A percentile compares a stretch with the other conserved stretches of the same genome.
Conservation (phyloP, 164 flowering plant genomes). For the Litsea cubeba region DNA sequence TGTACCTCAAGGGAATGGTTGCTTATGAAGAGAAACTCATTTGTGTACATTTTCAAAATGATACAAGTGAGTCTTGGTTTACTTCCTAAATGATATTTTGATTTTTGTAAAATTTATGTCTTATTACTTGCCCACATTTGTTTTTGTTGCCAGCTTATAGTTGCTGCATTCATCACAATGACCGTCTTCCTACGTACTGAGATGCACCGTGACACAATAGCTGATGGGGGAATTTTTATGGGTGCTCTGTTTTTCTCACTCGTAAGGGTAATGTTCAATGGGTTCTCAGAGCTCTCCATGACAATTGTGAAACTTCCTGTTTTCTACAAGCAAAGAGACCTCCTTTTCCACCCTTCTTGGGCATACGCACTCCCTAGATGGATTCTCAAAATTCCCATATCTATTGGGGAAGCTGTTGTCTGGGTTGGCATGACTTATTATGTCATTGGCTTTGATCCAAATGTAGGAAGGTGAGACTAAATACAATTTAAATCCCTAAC, state of each 20-base stretch:
- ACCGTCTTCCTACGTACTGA: slow-evolving; percentile 24
- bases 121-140: not conserved
- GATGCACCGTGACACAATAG: slow-evolving; percentile 21
- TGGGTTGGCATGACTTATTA: slow-evolving; percentile 15
- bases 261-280: slow-evolving; percentile 28
- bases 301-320: slow-evolving; percentile 45
- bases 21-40: slow-evolving; percentile 45
- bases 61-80: slow-evolving; percentile 20
- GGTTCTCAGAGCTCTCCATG: slow-evolving; percentile 40
- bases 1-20: slow-evolving; percentile 31
- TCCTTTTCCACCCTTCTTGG: slow-evolving; percentile 43
- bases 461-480: slow-evolving; percentile 23
- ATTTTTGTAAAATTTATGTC: not conserved
- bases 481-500: not conserved
- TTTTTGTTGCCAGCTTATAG: slow-evolving; percentile 22
- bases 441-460: slow-evolving; percentile 29
- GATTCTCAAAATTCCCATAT: slow-evolving; percentile 17
- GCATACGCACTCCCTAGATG: slow-evolving; percentile 15
- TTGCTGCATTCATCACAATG: slow-evolving; percentile 26
- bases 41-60: slow-evolving; percentile 36
- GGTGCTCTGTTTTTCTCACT: slow-evolving; percentile 41
- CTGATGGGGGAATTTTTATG: slow-evolving; percentile 34
- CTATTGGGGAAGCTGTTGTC: slow-evolving; percentile 10
- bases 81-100: too few relatives aligned
- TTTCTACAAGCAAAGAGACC: slow-evolving; percentile 60